phyloP scores from a whole-genome alignment of 257 asterid genomes.

The Hygrophila difformis region DNA sequence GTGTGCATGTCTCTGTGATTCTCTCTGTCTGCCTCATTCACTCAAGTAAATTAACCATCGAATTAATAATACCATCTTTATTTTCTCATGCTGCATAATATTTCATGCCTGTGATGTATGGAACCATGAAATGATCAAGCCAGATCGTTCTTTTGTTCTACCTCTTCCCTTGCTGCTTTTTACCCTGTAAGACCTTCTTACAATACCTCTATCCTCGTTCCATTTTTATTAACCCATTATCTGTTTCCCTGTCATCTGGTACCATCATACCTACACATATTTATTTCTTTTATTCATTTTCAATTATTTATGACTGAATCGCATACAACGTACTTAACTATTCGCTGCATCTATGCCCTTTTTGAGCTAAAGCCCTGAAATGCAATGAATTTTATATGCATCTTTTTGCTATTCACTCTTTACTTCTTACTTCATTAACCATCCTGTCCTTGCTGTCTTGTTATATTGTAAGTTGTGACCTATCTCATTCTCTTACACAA shows the following conservation, averaged over 20 bases:
- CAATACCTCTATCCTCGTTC: slow-evolving; percentile 2
- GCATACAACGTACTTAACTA: no score
- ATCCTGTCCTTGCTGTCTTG: not conserved
- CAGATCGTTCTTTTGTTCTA: no score
- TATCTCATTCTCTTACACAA: slow-evolving; percentile 16
- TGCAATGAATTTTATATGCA: no score
- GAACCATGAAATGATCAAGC: no score
- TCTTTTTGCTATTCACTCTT: no score
- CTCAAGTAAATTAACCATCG: slow-evolving; percentile 5
- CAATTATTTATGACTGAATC: slow-evolving; percentile 10
- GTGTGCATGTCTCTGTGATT: slow-evolving; percentile 5
- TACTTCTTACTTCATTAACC: not conserved
- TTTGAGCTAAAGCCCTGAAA: no score
- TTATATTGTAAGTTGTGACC: slow-evolving; percentile 2
- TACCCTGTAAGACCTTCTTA: slow-evolving; percentile 8
- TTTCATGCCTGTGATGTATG: no score
- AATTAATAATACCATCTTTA: not conserved
- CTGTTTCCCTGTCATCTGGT: slow-evolving; percentile 4
- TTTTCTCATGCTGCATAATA: not conserved
- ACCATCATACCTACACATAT: no score
- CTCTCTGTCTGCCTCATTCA: not conserved
- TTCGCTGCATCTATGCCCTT: no score
- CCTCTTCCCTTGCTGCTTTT: no score
- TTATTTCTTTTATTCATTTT: slow-evolving; percentile 7
- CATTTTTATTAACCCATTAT: not conserved